A percentile compares a stretch with the other conserved stretches of the same genome.
These are phyloP conservation scores for Phytophthora melonis DNA, from an alignment of 352 stramenopile genomes.

Conservation along the genomic window DNA sequence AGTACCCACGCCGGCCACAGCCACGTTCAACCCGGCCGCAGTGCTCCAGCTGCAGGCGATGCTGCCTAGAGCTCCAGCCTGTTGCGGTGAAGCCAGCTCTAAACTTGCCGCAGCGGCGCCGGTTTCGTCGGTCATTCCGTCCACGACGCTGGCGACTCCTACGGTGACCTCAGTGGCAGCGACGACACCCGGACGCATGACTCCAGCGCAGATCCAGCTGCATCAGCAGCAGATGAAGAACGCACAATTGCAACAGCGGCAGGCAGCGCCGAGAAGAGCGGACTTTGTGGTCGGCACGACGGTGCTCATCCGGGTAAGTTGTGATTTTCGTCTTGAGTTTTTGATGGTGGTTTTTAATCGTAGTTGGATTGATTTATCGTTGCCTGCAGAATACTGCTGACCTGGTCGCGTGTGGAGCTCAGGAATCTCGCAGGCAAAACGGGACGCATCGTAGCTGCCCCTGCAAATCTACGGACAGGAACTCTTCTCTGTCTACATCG, in stretches of 20 bases:
- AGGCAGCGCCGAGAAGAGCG: too few relatives aligned
- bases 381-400: slow-evolving; percentile 67
- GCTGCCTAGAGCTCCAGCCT: slow-evolving; percentile 38
- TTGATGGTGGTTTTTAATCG: background rate
- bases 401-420: slow-evolving; percentile 76
- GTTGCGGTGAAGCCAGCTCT: slow-evolving; percentile 33
- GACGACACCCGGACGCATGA: slow-evolving; percentile 34
- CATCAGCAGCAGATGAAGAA: slow-evolving; percentile 38
- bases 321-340: background rate
- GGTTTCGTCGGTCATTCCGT: slow-evolving; percentile 36
- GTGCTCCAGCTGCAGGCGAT: slow-evolving; percentile 46
- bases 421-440: slow-evolving; percentile 80
- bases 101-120: slow-evolving; percentile 39
- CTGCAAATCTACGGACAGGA: slow-evolving; percentile 83
- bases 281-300: slow-evolving; percentile 51
- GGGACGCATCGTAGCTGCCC: slow-evolving; percentile 75
- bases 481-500: slow-evolving; percentile 86
- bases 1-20: slow-evolving; percentile 18
- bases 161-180: slow-evolving; percentile 27
- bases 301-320: slow-evolving; percentile 74
- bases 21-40: slow-evolving; percentile 42
- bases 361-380: background rate
- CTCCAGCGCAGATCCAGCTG: slow-evolving; percentile 38
- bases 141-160: slow-evolving; percentile 30
- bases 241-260: background rate